phyloP scores from a whole-genome alignment of 176 grass and related monocot species.

The Secale cereale region DNA sequence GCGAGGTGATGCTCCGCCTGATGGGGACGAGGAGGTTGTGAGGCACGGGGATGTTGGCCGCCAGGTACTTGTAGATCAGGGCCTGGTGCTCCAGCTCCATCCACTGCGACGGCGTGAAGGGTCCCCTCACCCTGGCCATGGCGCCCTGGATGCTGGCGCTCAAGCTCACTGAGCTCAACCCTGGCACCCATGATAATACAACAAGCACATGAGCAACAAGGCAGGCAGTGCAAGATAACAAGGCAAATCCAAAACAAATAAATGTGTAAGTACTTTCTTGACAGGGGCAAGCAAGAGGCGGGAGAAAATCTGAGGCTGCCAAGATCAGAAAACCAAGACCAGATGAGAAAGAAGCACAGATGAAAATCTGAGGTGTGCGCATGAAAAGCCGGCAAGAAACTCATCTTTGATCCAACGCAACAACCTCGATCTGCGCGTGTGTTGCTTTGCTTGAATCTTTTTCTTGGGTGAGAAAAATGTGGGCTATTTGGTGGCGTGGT shows the following conservation, averaged over 20 bases:
- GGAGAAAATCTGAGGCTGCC: slow-evolving; percentile 16
- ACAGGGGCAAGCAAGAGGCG: no score
- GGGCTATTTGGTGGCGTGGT: neutral
- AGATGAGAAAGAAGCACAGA: slow-evolving; percentile 15
- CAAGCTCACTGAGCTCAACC: slow-evolving; percentile 55
- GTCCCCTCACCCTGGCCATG: slow-evolving; percentile 69
- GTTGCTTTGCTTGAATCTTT: slow-evolving; percentile 5
- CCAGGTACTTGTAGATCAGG: slow-evolving; percentile 91
- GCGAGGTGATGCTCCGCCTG: slow-evolving; percentile 66
- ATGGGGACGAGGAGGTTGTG: slow-evolving; percentile 71
- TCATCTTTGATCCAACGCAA: neutral
- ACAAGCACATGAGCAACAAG: slow-evolving; percentile 26
- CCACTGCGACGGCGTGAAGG: slow-evolving; percentile 96
- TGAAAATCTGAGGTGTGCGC: slow-evolving; percentile 17
- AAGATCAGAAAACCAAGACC: slow-evolving; percentile 23
- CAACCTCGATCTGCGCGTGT: slow-evolving; percentile 3
- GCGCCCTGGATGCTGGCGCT: slow-evolving; percentile 62
- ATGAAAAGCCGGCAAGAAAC: slow-evolving; percentile 10
- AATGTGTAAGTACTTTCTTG: slow-evolving; percentile 16
- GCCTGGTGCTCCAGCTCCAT: slow-evolving; percentile 96
- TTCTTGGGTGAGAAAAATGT: slow-evolving; percentile 5
- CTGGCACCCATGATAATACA: slow-evolving; percentile 21
- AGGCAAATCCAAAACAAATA: slow-evolving; percentile 19
- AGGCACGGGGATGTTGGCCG: slow-evolving; percentile 76
- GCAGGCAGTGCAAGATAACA: slow-evolving; percentile 22